Base-by-base conservation (phyloP, 352 stramenopile species). In the Pythium rishiriense region DNA sequence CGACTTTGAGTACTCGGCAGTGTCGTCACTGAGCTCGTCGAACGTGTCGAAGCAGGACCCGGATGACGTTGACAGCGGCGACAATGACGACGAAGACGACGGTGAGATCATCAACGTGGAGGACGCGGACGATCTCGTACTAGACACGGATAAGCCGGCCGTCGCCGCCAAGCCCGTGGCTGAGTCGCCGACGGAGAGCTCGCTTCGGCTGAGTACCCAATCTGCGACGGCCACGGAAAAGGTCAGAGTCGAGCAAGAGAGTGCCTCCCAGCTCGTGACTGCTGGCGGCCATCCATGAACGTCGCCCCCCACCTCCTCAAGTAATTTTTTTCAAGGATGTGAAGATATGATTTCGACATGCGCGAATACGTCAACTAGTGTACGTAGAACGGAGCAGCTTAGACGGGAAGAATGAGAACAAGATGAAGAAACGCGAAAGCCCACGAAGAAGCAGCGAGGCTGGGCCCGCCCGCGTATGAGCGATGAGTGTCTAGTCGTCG, bases 21-120 rank as follows among this genome's bases (percentile, higher is more conserved):
- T 79, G 39, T 91, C 82, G 46, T 91, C 76, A 47, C 55, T 91
- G 33, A 91, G 82, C 60, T 88, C 72, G 21, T 59, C 52, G 17
- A 68, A 58, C 31, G 45, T 37, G n/a, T 62, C 65, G n/a, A 43
- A 58, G 21, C 50, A 48, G 17, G 43, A 58, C 4, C 42, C 50
- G 21, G 51, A 60, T 8, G 53, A 60, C 0, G 24, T 29, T 9
- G 48, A 54, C 26, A 31, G 28, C 48, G 48, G 25, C 22, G 22
- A 41, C 26, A n/a, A 41, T 12, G 48, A 54, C 25, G 60, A 56
- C 25, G 41, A 60, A 19, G 63, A 58, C 54, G 48, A 39, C 31
- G 48, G 26, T 24, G 50, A 55, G n/a, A 14, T 64, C n/a, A 52
- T 57, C 22, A 24, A 62, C 22, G 42, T 64, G 3, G 64, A 65